Conservation (phyloP, 2,329 filamentous ascomycete genomes). For the Fusarium sp. region DNA sequence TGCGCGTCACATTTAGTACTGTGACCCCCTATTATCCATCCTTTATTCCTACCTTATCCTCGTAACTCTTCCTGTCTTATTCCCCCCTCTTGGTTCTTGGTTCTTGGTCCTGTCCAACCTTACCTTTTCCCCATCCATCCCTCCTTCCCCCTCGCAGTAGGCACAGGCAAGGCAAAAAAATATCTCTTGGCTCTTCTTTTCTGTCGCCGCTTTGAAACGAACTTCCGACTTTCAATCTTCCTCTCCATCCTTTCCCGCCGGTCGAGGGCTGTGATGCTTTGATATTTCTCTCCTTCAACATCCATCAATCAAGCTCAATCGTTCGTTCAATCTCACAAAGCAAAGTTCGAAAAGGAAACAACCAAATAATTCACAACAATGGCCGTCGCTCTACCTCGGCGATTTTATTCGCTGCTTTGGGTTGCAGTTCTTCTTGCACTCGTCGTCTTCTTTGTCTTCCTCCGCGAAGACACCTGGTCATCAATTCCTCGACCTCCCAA, state of each 20-base stretch:
- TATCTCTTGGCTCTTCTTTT: conserved; percentile 20
- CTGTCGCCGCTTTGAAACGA: background rate
- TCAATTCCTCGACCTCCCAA: conserved; percentile 35
- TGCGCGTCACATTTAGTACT: conserved; percentile 25
- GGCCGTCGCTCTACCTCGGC: conserved; percentile 38
- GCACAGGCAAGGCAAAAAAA: conserved; percentile 5
- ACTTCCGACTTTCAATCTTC: background rate
- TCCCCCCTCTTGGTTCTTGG: background rate
- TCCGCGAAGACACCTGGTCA: conserved; percentile 39
- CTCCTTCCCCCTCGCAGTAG: conserved; percentile 1
- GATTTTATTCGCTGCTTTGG: conserved; percentile 41
- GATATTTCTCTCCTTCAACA: conserved; percentile 21
- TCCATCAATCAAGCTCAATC: conserved; percentile 13
- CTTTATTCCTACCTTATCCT: conserved; percentile 17
- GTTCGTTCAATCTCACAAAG: conserved; percentile 5
- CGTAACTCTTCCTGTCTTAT: conserved; percentile 19
- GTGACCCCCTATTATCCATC: conserved; percentile 20
- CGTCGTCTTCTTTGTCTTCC: conserved; percentile 37
- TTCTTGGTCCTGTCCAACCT: conserved; percentile 11
- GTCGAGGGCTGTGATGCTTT: conserved; percentile 32
- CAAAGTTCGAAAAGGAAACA: background rate
- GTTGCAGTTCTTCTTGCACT: conserved; percentile 33
- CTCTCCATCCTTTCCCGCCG: conserved; percentile 25
- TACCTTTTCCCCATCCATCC: conserved; percentile 5
- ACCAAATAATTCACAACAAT: conserved; percentile 15